Base-by-base conservation (phyloP, 2,329 filamentous ascomycete genomes). In the Talaromyces pinophilus region DNA sequence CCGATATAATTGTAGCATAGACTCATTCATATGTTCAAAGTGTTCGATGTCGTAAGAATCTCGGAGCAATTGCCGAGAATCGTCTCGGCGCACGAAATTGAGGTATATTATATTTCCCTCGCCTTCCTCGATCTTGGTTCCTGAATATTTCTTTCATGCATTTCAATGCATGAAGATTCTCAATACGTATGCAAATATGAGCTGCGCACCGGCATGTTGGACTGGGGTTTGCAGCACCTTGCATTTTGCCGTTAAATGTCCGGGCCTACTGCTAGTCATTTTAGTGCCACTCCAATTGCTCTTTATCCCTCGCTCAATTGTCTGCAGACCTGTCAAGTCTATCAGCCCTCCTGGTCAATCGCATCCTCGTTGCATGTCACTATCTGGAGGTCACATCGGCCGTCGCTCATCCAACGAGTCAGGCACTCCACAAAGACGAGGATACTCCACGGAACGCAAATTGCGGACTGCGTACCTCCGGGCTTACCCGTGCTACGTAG, bases 1-100 rank as follows among this genome's bases (percentile, higher is more conserved):
- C 38, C 28, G 44, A 62, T 57, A 62, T 52, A 28, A 60, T 61
- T 66, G 65, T 64, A 67, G 65, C 63, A 63, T 67, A 67, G 65
- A 64, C 48, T 62, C 33, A 57, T 57, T 33, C 54, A 57, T 54
- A 35, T 55, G 28, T 55, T 40, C 8, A 11, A n/a, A n/a, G 28
- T 54, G 13, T 28, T 52, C 15, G 50, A 13, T 28, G 25, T 52
- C 30, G 13, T n/a, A 54, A 10, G 25, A 52, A 28, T 33, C 28
- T 54, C 46, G 46, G 61, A 54, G 46, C 50, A 33, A 63, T 63
- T 40, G 61, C 59, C 40, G 42, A 48, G 40, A 28, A 55, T 38
- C 4, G n/a, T 40, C 54, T 57, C 54, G 54, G 11, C 2, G 19
- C 35, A 1, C 11, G 3, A 8, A n/a, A n/a, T 22, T 52, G 22